phyloP scores from a whole-genome alignment of 2,329 filamentous ascomycete genomes.

The Fusarium sp. region DNA sequence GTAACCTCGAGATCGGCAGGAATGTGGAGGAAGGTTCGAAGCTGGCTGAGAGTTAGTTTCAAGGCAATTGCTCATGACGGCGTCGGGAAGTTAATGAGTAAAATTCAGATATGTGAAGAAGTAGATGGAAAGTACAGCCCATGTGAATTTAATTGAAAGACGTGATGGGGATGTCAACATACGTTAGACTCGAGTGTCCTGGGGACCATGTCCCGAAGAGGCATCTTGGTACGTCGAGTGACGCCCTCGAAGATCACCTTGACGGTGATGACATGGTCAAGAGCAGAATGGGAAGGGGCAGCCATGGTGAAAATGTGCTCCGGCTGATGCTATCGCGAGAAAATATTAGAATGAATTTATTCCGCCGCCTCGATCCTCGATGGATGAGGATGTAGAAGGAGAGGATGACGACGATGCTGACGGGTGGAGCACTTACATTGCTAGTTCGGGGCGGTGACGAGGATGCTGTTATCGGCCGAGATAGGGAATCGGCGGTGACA shows the following conservation, averaged over 20 bases:
- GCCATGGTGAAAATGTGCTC: slow-evolving; percentile 39
- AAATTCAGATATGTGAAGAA: neutral
- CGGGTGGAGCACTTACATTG: slow-evolving; percentile 39
- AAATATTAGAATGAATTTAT: slow-evolving; percentile 1
- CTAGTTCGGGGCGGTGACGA: slow-evolving; percentile 42
- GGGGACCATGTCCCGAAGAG: slow-evolving; percentile 83
- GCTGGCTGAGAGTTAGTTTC: slow-evolving; percentile 40
- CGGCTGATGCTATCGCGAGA: slow-evolving; percentile 7
- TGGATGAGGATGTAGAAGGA: slow-evolving; percentile 30
- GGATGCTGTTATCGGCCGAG: slow-evolving; percentile 38
- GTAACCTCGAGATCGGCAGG: slow-evolving; percentile 55
- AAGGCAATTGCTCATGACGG: neutral
- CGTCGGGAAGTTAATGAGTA: neutral
- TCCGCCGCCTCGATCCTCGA: slow-evolving; percentile 17
- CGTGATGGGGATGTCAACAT: slow-evolving; percentile 53
- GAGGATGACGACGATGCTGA: slow-evolving; percentile 30
- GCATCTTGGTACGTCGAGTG: slow-evolving; percentile 88
- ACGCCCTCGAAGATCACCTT: slow-evolving; percentile 83
- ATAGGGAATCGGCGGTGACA: slow-evolving; percentile 43
- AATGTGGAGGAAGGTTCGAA: slow-evolving; percentile 51
- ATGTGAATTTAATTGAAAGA: neutral
- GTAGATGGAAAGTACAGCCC: neutral
- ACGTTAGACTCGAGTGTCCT: slow-evolving; percentile 85
- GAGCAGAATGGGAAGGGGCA: slow-evolving; percentile 35
- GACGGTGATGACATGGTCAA: slow-evolving; percentile 72